phyloP scores from a whole-genome alignment of 345 rosid species.

The Aquilaria sinensis region DNA sequence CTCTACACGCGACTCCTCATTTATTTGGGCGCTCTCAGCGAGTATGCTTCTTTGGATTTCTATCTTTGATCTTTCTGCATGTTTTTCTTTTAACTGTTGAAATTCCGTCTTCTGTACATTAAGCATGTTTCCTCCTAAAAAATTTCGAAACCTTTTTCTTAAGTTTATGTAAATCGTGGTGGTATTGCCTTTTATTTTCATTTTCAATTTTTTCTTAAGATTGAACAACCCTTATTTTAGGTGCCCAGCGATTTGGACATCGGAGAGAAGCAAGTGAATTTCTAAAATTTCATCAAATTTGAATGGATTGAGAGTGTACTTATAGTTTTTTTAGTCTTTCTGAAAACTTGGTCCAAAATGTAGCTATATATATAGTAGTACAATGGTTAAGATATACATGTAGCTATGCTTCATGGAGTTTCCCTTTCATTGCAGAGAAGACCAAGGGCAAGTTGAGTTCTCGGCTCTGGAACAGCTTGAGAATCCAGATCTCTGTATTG shows the following conservation, averaged over 20 bases:
- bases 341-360: too few species aligned
- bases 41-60: conserved; percentile 25
- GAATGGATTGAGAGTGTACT: too few species aligned
- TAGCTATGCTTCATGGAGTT: background rate
- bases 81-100: background rate
- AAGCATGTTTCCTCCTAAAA: too few species aligned
- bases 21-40: conserved; percentile 59
- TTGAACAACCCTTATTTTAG: too few species aligned
- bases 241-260: too few species aligned
- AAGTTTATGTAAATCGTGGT: too few species aligned
- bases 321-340: too few species aligned
- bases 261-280: background rate
- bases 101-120: too few species aligned
- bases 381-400: background rate
- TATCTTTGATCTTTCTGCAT: background rate
- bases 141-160: too few species aligned
- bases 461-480: conserved; percentile 73
- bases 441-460: conserved; percentile 69
- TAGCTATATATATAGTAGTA: too few species aligned
- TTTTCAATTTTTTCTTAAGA: too few species aligned
- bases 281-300: background rate
- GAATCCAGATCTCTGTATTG: conserved; percentile 73
- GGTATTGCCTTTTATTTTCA: too few species aligned
- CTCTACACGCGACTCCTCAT: conserved; percentile 60
- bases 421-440: conserved; percentile 45